phyloP scores from a whole-genome alignment of 2,329 filamentous ascomycete species.

The Pestalotiopsis fici region DNA sequence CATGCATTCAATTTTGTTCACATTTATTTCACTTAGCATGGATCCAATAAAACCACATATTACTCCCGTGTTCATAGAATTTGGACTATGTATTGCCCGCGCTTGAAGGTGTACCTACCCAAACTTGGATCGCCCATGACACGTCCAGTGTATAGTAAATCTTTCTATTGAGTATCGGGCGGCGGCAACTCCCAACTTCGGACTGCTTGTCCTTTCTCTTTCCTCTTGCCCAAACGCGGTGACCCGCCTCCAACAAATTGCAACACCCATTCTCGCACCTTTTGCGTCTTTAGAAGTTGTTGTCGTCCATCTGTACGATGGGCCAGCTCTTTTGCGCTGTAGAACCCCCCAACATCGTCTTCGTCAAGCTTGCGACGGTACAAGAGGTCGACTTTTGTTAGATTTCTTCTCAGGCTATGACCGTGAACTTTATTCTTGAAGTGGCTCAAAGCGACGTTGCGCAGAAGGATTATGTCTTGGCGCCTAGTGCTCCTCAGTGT shows the following conservation, averaged over 20 bases:
- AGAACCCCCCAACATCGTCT: constrained; percentile 56
- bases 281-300: constrained; percentile 63
- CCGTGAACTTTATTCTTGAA: constrained; percentile 82
- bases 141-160: background rate
- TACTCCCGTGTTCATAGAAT: no score
- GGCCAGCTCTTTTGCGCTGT: constrained; percentile 52
- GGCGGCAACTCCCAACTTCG: constrained; percentile 33
- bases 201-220: constrained; percentile 23
- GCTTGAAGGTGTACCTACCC: background rate
- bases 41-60: no score
- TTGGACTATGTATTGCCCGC: background rate
- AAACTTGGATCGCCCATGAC: background rate
- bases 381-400: constrained; percentile 70
- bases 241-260: constrained; percentile 60
- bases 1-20: no score
- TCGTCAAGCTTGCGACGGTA: constrained; percentile 55
- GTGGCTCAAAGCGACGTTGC: constrained; percentile 75
- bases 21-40: no score
- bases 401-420: constrained; percentile 72
- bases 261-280: constrained; percentile 75
- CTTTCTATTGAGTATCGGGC: constrained; percentile 24
- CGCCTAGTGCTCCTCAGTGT: constrained; percentile 52
- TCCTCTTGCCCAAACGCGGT: constrained; percentile 24
- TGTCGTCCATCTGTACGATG: constrained; percentile 37
- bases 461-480: constrained; percentile 77